phyloP scores from a whole-genome alignment of 1,284 basidiomycete species.

The Neonothopanus nambi region DNA sequence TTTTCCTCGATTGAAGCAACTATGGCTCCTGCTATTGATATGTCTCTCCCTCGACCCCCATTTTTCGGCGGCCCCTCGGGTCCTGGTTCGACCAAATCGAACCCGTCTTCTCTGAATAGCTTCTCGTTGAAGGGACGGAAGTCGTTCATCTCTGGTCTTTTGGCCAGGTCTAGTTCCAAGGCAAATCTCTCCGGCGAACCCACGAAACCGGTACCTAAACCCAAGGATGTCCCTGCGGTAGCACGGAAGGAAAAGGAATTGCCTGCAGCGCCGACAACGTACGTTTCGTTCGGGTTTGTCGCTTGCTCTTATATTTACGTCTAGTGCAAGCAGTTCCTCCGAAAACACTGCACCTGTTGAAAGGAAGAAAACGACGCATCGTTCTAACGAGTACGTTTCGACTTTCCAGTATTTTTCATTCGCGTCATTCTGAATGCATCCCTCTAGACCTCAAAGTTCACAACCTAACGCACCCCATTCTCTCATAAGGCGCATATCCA shows the following conservation, averaged over 20 bases:
- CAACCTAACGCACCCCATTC: neutral
- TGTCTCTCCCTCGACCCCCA: constrained; percentile 7
- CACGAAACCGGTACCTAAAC: neutral
- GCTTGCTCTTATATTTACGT: neutral
- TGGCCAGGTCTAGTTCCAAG: constrained; percentile 2
- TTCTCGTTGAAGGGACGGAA: constrained; percentile 6
- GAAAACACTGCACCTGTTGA: neutral
- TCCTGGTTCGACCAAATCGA: constrained; percentile 1
- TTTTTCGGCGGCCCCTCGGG: constrained; percentile 5
- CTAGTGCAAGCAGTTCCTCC: neutral
- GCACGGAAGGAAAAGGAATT: too few species aligned
- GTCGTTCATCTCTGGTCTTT: constrained; percentile 7
- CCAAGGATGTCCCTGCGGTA: neutral
- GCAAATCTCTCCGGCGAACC: neutral
- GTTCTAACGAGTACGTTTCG: neutral
- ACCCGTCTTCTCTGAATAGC: constrained; percentile 7
- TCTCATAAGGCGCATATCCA: constrained; percentile 7
- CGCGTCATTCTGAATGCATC: neutral
- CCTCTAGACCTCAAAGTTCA: neutral
- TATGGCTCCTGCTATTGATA: neutral
- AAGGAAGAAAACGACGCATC: neutral
- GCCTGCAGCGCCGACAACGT: too few species aligned
- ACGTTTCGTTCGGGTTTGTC: neutral
- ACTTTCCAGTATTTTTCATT: too few species aligned
- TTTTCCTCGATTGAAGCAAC: too few species aligned